phyloP scores from a whole-genome alignment of 2,329 filamentous ascomycete genomes.

The Nothopassalora personata region DNA sequence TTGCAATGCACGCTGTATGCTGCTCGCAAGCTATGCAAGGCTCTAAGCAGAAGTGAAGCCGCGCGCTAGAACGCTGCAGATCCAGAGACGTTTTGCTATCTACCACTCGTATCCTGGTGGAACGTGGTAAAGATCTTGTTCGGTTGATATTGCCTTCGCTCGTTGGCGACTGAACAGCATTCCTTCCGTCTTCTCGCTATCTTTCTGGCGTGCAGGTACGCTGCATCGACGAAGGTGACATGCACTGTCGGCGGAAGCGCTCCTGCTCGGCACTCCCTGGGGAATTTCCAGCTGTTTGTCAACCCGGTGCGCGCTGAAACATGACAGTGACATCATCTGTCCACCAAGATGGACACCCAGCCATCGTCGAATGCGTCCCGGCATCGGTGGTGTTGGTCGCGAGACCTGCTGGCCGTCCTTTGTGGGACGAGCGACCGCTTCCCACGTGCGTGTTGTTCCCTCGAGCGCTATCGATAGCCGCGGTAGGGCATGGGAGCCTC shows the following conservation, averaged over 20 bases:
- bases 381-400: too few species aligned
- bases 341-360: too few species aligned
- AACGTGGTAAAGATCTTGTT: background rate
- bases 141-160: background rate
- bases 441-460: background rate
- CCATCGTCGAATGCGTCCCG: too few species aligned
- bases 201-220: too few species aligned
- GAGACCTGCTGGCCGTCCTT: background rate
- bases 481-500: conserved; percentile 19
- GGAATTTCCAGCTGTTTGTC: too few species aligned
- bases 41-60: background rate
- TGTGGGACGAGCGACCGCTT: background rate
- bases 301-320: too few species aligned
- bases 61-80: background rate
- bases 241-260: too few species aligned
- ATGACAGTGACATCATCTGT: too few species aligned
- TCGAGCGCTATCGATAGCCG: conserved; percentile 3
- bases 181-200: too few species aligned
- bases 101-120: background rate
- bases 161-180: too few species aligned
- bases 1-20: background rate
- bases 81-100: background rate
- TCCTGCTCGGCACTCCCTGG: too few species aligned
- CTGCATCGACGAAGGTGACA: background rate
- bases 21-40: background rate